These are phyloP conservation scores for Neohortaea acidophila DNA, from an alignment of 495 filamentous ascomycete genomes.

Conservation along the genomic window DNA sequence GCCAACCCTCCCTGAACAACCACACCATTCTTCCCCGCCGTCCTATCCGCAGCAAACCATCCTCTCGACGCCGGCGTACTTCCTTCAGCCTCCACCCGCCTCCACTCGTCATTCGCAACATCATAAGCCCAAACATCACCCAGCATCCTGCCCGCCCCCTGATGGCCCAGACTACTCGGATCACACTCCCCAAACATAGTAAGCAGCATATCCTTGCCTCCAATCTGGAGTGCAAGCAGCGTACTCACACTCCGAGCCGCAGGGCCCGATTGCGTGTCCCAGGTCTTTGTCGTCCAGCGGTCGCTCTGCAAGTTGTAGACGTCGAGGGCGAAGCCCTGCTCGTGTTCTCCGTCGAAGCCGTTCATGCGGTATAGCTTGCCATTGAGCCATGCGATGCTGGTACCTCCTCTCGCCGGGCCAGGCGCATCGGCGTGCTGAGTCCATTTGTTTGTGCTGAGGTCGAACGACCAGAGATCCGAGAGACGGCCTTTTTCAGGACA, in stretches of 20 bases:
- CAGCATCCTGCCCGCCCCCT: slow-evolving; percentile 52
- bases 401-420: slow-evolving; percentile 43
- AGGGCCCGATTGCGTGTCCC: slow-evolving; percentile 33
- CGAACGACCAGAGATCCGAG: slow-evolving; percentile 59
- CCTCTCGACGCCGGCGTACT: slow-evolving; percentile 29
- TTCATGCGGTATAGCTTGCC: slow-evolving; percentile 54
- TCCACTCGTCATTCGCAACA: slow-evolving; percentile 38
- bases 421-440: slow-evolving; percentile 45
- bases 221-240: slow-evolving; percentile 33
- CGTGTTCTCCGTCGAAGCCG: slow-evolving; percentile 50
- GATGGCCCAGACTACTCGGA: slow-evolving; percentile 45
- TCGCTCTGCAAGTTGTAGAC: slow-evolving; percentile 28
- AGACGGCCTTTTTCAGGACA: slow-evolving; percentile 43
- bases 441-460: slow-evolving; percentile 44
- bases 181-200: slow-evolving; percentile 54
- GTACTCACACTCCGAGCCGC: slow-evolving; percentile 33
- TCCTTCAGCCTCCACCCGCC: slow-evolving; percentile 34
- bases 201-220: slow-evolving; percentile 44
- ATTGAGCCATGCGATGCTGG: slow-evolving; percentile 42
- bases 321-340: slow-evolving; percentile 53
- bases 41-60: slow-evolving; percentile 29
- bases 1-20: slow-evolving; percentile 35
- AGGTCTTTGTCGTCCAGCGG: slow-evolving; percentile 33
- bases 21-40: slow-evolving; percentile 17
- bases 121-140: slow-evolving; percentile 63